These are phyloP conservation scores for Stephania yunnanensis DNA, from an alignment of 164 flowering plant genomes.

Conservation along the genomic window DNA sequence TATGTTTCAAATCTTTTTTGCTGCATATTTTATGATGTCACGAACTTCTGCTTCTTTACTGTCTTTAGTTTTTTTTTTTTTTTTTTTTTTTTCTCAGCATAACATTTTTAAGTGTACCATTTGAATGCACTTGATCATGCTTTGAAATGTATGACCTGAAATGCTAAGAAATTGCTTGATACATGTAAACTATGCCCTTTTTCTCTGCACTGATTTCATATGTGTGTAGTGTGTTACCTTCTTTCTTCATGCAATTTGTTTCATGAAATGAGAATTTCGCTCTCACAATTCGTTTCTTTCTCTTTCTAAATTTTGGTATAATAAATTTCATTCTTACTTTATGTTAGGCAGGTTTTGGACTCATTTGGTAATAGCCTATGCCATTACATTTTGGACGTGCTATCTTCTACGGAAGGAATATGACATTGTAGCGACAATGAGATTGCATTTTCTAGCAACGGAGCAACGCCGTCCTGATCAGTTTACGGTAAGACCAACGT, in stretches of 20 bases:
- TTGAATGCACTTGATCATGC: too few relatives aligned
- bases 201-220: neutral
- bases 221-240: too few relatives aligned
- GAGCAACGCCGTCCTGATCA: constrained; percentile 30
- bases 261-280: too few relatives aligned
- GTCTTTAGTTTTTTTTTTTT: neutral
- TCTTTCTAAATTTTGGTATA: neutral
- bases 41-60: neutral
- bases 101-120: too few relatives aligned
- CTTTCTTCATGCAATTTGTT: neutral
- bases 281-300: too few relatives aligned
- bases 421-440: constrained; percentile 21
- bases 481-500: constrained; percentile 23
- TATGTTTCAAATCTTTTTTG: neutral
- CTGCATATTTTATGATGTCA: neutral
- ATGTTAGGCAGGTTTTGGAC: constrained; percentile 26
- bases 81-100: too few relatives aligned
- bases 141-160: too few relatives aligned
- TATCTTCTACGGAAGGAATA: constrained; percentile 28
- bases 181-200: too few relatives aligned
- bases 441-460: constrained; percentile 28
- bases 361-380: constrained; percentile 27
- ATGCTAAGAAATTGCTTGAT: too few relatives aligned
- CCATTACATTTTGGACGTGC: constrained; percentile 30
- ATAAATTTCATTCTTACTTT: neutral